Evolutionary conservation across 2,329 filamentous ascomycete genomes (phyloP).

Genomic region (Botrytis squamosa): DNA sequence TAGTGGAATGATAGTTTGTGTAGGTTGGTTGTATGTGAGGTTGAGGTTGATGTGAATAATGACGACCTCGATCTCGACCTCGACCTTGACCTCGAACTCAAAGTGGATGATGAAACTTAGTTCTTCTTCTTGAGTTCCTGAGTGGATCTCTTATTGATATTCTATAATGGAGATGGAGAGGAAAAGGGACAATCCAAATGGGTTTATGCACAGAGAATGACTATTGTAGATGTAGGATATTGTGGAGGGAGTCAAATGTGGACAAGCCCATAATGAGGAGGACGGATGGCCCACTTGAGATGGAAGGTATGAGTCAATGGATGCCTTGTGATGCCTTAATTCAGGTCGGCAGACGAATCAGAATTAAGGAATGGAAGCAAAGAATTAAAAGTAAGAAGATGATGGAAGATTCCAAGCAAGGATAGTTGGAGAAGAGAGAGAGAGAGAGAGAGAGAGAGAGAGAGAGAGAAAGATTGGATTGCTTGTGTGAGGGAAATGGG

Average conservation of each 20-base stretch:
- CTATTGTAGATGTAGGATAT: constrained; percentile 5
- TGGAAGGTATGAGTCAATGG: constrained; percentile 15
- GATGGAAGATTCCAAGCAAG: not conserved
- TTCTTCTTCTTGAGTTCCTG: not conserved
- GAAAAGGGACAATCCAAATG: not conserved
- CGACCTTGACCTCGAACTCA: not conserved
- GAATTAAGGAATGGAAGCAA: not conserved
- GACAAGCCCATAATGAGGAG: constrained; percentile 17
- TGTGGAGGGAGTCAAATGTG: constrained; percentile 16
- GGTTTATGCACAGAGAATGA: not conserved
- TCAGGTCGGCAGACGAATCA: not conserved
- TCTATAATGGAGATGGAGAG: not conserved
- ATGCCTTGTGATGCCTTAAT: not conserved
- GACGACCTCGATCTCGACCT: not conserved
- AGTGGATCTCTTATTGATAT: not conserved
- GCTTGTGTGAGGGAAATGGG: not conserved
- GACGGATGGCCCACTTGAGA: constrained; percentile 15
- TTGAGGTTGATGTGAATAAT: not conserved
- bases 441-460: not conserved
- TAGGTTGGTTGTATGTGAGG: not conserved
- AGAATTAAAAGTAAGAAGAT: not conserved
- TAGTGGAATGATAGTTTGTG: not conserved
- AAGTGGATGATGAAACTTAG: not conserved
- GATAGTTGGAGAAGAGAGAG: not conserved
- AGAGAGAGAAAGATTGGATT: not conserved